These are phyloP conservation scores for Rhizopus microsporus DNA, from an alignment of 371 early-diverging fungal species.

Conservation along the genomic window DNA sequence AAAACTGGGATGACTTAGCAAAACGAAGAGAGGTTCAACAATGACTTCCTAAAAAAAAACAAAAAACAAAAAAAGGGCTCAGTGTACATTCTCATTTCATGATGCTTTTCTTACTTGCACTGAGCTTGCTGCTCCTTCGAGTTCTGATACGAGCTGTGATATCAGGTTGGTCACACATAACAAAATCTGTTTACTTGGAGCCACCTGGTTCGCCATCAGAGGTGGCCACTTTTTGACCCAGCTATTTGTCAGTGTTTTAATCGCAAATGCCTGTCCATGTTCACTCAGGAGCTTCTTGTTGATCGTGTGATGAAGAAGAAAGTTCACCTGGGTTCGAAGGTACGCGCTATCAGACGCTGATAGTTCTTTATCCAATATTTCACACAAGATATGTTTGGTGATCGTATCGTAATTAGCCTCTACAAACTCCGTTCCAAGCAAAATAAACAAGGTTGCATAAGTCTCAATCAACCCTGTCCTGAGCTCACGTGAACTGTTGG, in stretches of 20 bases:
- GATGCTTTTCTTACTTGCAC: slow-evolving; percentile 54
- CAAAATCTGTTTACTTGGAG: slow-evolving; percentile 62
- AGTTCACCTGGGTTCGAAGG: slow-evolving; percentile 66
- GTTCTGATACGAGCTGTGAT: slow-evolving; percentile 68
- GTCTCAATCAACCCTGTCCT: slow-evolving; percentile 82
- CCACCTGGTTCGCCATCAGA: slow-evolving; percentile 59
- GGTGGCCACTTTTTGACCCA: slow-evolving; percentile 77
- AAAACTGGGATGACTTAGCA: slow-evolving; percentile 71
- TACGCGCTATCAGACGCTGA: slow-evolving; percentile 62
- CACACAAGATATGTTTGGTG: slow-evolving; percentile 67
- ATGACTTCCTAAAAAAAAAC: slow-evolving; percentile 58
- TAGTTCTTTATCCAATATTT: slow-evolving; percentile 47
- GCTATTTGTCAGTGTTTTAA: slow-evolving; percentile 61
- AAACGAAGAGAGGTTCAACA: slow-evolving; percentile 62
- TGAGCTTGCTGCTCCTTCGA: slow-evolving; percentile 76
- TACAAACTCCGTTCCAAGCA: slow-evolving; percentile 72
- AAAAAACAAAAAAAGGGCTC: not conserved
- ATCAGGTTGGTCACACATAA: slow-evolving; percentile 76
- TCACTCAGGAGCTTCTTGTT: slow-evolving; percentile 75
- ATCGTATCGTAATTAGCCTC: slow-evolving; percentile 77
- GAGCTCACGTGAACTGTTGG: slow-evolving; percentile 65
- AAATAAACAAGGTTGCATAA: slow-evolving; percentile 73
- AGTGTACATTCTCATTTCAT: not conserved
- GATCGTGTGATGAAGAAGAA: slow-evolving; percentile 76
- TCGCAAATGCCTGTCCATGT: slow-evolving; percentile 76